Conservation (phyloP, 73 alveolate species). For the Breviolum minutum region DNA sequence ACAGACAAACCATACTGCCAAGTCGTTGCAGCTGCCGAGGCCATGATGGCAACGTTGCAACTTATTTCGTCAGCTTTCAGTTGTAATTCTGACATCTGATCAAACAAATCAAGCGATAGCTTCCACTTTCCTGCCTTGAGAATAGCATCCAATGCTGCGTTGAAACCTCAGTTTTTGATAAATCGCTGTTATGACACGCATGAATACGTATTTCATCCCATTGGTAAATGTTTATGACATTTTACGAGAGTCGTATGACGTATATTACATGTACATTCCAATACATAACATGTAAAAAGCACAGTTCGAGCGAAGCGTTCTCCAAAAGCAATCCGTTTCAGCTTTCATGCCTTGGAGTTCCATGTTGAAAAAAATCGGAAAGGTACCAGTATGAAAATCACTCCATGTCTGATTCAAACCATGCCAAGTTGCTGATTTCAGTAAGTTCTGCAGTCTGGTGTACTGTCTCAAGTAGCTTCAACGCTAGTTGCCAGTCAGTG, state of each 20-base stretch:
- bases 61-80: constrained; percentile 33
- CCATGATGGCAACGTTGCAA: constrained; percentile 58
- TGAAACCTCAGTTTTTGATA: constrained; percentile 18
- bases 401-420: too few species aligned
- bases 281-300: too few species aligned
- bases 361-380: too few species aligned
- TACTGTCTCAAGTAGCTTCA: neutral
- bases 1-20: constrained; percentile 72
- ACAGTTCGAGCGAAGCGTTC: too few species aligned
- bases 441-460: neutral
- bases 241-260: neutral
- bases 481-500: constrained; percentile 44
- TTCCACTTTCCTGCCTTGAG: constrained; percentile 40
- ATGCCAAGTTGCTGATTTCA: neutral
- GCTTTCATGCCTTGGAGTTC: too few species aligned
- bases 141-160: constrained; percentile 34
- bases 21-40: neutral
- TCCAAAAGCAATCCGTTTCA: too few species aligned
- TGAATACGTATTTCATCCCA: too few species aligned
- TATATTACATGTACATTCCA: too few species aligned
- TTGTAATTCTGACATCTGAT: neutral
- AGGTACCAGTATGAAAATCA: too few species aligned
- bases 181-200: neutral
- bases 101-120: constrained; percentile 24
- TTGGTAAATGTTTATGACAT: neutral